Evolutionary conservation across 148 eudicot genomes (phyloP).

Genomic region (Fallopia convolvulus): DNA sequence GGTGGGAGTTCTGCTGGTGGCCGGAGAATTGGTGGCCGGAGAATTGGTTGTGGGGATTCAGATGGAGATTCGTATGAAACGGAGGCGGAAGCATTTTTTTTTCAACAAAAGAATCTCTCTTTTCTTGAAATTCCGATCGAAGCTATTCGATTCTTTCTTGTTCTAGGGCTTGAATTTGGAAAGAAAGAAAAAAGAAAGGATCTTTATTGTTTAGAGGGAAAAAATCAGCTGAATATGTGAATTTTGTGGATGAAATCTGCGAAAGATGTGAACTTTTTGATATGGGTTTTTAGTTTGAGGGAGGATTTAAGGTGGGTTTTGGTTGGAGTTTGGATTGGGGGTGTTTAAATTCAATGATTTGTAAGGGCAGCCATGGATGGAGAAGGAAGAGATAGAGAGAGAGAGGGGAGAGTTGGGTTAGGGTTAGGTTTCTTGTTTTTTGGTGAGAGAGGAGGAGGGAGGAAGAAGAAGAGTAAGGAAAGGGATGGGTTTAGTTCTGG

Average conservation of each 20-base stretch:
- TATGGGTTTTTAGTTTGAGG: background rate
- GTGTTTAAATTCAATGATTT: background rate
- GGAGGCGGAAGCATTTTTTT: constrained; percentile 33
- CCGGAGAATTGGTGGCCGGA: constrained; percentile 17
- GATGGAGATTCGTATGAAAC: constrained; percentile 32
- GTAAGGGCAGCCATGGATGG: background rate
- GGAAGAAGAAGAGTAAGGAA: background rate
- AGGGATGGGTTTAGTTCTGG: constrained; percentile 19
- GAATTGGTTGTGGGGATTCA: constrained; percentile 25
- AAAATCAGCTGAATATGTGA: background rate
- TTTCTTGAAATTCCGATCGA: background rate
- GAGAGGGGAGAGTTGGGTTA: constrained; percentile 23
- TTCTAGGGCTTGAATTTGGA: too few relatives aligned
- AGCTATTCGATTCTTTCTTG: too few relatives aligned
- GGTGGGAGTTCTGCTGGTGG: constrained; percentile 7
- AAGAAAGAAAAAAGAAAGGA: background rate
- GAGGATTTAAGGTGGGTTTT: constrained; percentile 15
- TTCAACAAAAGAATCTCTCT: background rate
- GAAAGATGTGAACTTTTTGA: constrained; percentile 2
- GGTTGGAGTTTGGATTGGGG: background rate
- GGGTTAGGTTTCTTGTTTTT: constrained; percentile 29
- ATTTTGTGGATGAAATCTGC: background rate
- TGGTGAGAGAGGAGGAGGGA: background rate
- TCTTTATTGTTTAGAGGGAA: background rate
- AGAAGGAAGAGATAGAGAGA: background rate